Evolutionary conservation across 768 basidiomycete genomes (phyloP).

Genomic region (Asterophora parasitica): DNA sequence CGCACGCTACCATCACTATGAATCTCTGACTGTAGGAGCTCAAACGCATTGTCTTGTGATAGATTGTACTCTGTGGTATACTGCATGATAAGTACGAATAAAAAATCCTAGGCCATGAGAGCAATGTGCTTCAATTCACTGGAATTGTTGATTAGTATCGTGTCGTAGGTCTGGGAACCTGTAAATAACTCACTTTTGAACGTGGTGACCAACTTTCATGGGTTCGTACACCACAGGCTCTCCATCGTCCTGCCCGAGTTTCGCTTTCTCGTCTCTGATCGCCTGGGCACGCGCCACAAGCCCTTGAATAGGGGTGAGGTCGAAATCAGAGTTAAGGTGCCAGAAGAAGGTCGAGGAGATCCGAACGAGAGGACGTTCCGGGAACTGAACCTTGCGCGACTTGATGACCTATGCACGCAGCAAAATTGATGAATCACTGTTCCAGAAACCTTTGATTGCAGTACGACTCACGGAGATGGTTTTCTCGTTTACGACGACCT

Average conservation of each 20-base stretch:
- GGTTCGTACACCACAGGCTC: slow-evolving; percentile 49
- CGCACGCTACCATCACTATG: slow-evolving; percentile 31
- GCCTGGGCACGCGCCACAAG: slow-evolving; percentile 45
- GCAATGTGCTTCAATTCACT: slow-evolving; percentile 83
- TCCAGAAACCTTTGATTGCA: neutral
- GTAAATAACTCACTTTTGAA: slow-evolving; percentile 57
- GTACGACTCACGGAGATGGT: slow-evolving; percentile 57
- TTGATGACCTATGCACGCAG: slow-evolving; percentile 44
- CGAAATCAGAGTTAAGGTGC: slow-evolving; percentile 84
- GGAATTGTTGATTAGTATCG: slow-evolving; percentile 5
- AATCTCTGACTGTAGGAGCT: slow-evolving; percentile 3
- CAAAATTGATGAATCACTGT: neutral
- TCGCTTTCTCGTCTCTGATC: slow-evolving; percentile 35
- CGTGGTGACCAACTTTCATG: slow-evolving; percentile 89
- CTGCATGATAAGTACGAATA: neutral
- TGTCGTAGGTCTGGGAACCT: neutral
- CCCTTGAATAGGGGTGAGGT: slow-evolving; percentile 59
- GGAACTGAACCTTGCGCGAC: slow-evolving; percentile 48
- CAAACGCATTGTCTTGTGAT: neutral
- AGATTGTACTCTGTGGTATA: neutral
- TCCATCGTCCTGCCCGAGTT: slow-evolving; percentile 35
- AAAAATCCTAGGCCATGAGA: slow-evolving; percentile 37
- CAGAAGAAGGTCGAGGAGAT: slow-evolving; percentile 97
- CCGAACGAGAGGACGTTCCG: slow-evolving; percentile 85
- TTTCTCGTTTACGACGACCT: slow-evolving; percentile 84